Base-by-base conservation (phyloP, 1,139 yeast species). In the Geotrichum macrosporum region DNA sequence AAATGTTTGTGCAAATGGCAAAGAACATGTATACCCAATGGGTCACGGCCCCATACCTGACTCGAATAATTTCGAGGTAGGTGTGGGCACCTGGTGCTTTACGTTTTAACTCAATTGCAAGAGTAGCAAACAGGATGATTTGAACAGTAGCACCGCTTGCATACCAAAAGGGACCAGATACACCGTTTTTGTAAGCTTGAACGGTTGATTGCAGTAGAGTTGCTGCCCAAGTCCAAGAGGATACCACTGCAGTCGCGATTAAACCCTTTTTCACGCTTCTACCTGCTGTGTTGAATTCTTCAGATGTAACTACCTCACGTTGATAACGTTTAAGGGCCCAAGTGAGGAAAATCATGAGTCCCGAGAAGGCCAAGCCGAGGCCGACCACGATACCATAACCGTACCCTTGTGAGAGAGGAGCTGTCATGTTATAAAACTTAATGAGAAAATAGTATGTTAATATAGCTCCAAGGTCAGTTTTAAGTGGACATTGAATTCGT, bases 211-310 rank as follows among this genome's bases (percentile, higher is more conserved):
- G 83, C 29, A 85, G 73, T 41, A 86, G 68, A 1, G 95, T 85
- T 1, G 95, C 92, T 38, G 92, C 88, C 95, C 95, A 87, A 4
- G 95, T 87, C 96, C 96, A 88, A 9, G 92, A 81, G 19, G 88
- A 80, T 6, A 86, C 95, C 33, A 87, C 95, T 5, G 95, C 94
- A 5, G 94, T 80, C 9, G 92, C 80, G 53, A 86, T 83, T 54
- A 87, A 70, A 39, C 89, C 92, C 1, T 88, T 80, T 55, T 82
- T 83, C 36, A 87, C 94, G 3, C 84, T 72, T 64, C 95, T 37
- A 52, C 94, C 94, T 27, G 95, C 95, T 9, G 95, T 85, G 10
- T 88, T 78, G 58, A 87, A 86, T 61, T 85, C 94, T 69, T 87
- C 95, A 1, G 95, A 88, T 8, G 94, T 84, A 67, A 84, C 82